Evolutionary conservation across 805 yeast species (phyloP).

Genomic region (Grigorovia yakushimaensis): DNA sequence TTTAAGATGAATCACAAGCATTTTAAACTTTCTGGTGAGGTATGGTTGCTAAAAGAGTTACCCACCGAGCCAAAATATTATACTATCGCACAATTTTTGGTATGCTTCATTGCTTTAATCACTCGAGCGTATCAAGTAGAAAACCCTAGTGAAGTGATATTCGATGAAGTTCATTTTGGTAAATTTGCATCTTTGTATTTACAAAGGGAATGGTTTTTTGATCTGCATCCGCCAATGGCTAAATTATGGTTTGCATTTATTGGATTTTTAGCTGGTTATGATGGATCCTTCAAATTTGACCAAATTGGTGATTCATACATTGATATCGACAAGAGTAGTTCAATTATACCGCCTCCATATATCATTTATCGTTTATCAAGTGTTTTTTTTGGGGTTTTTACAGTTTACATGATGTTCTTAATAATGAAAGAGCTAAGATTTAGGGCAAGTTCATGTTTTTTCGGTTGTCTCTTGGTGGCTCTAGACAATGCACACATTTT

Average conservation of each 20-base stretch:
- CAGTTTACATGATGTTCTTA: conserved; percentile 71
- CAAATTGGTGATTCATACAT: conserved; percentile 74
- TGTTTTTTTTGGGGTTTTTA: conserved; percentile 70
- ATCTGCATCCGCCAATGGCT: conserved; percentile 95
- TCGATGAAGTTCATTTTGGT: conserved; percentile 81
- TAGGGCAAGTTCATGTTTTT: conserved; percentile 69
- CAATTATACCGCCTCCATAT: conserved; percentile 49
- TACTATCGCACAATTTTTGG: conserved; percentile 41
- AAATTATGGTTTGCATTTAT: conserved; percentile 81
- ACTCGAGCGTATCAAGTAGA: conserved; percentile 53
- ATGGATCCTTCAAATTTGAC: conserved; percentile 82
- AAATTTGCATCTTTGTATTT: conserved; percentile 76
- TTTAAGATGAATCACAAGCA: too few relatives aligned
- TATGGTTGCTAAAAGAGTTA: background rate
- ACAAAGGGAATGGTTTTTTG: conserved; percentile 85
- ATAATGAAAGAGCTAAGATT: conserved; percentile 79
- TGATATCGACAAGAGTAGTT: conserved; percentile 36
- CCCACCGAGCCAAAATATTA: conserved; percentile 27
- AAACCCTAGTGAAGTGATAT: conserved; percentile 63
- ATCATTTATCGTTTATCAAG: conserved; percentile 67
- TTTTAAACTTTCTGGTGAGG: background rate
- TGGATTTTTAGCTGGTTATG: conserved; percentile 84
- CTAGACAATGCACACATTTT: conserved; percentile 84
- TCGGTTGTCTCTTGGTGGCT: conserved; percentile 64
- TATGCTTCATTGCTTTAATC: conserved; percentile 58